Percentiles rank a stretch among this genome's conserved stretches.
These are phyloP conservation scores for Gossypium mustelinum DNA, from an alignment of 345 rosid genomes.

Conservation along the genomic window DNA sequence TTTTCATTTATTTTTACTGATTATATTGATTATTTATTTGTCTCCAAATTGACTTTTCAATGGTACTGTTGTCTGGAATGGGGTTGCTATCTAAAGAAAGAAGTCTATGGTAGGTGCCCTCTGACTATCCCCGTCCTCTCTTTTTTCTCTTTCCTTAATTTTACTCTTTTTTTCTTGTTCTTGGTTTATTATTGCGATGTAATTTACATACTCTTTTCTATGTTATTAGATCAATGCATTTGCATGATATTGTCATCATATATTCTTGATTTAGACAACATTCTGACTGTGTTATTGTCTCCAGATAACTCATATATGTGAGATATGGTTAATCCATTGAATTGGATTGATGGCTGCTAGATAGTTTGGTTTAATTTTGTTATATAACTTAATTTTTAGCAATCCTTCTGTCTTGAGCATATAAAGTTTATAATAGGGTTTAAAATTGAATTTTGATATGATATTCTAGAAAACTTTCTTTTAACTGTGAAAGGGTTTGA, in stretches of 20 bases:
- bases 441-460: neutral
- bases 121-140: neutral
- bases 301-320: neutral
- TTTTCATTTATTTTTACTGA: slow-evolving; percentile 11
- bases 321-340: neutral
- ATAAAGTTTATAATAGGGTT: neutral
- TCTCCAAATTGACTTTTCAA: slow-evolving; percentile 30
- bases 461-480: neutral
- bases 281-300: neutral
- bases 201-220: neutral
- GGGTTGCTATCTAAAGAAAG: slow-evolving; percentile 60
- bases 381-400: neutral
- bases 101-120: slow-evolving; percentile 62
- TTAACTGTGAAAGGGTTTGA: neutral
- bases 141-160: neutral
- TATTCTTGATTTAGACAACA: neutral
- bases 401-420: neutral
- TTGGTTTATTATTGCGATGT: neutral
- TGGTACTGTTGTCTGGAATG: slow-evolving; percentile 30
- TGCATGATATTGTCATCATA: neutral
- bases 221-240: neutral
- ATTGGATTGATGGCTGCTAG: neutral
- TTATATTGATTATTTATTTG: slow-evolving; percentile 23
- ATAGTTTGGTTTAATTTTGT: neutral
- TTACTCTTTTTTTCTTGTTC: neutral